Conservation (phyloP, 768 basidiomycete genomes). For the Phlebiopsis gigantea region DNA sequence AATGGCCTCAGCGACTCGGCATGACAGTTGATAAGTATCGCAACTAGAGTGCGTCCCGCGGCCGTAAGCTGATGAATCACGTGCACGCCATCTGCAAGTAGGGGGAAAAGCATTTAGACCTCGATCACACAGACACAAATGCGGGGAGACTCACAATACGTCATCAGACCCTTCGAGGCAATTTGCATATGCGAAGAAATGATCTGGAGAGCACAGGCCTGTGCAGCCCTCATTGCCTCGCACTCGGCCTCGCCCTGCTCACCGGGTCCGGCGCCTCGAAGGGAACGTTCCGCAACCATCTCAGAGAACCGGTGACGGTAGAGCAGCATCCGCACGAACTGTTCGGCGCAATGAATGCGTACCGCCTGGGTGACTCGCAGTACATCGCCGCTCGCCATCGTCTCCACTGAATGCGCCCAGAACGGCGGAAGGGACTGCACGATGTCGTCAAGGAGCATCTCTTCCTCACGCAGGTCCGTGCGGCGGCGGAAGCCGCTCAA, state of each 20-base stretch:
- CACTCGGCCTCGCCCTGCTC: constrained; percentile 66
- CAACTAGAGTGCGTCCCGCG: constrained; percentile 88
- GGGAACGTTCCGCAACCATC: constrained; percentile 68
- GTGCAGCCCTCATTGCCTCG: constrained; percentile 73
- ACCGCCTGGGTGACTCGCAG: constrained; percentile 88
- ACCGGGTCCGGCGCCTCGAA: constrained; percentile 38
- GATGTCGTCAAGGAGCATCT: constrained; percentile 66
- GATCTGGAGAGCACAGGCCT: constrained; percentile 75
- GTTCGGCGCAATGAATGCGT: constrained; percentile 81
- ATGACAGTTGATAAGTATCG: constrained; percentile 84
- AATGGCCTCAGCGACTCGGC: constrained; percentile 69
- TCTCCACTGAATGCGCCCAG: constrained; percentile 75
- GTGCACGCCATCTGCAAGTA: constrained; percentile 74
- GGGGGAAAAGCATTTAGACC: not conserved
- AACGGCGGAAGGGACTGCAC: constrained; percentile 62
- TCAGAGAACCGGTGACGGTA: constrained; percentile 85
- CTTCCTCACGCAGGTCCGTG: constrained; percentile 74
- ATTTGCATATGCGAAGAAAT: constrained; percentile 79
- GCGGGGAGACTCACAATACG: constrained; percentile 67
- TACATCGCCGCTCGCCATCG: constrained; percentile 74
- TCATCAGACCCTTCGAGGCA: constrained; percentile 87
- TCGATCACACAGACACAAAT: not conserved
- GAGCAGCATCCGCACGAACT: constrained; percentile 81
- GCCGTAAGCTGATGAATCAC: constrained; percentile 95
- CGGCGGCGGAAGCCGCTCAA: constrained; percentile 48